Conservation (phyloP, 2,329 filamentous ascomycete species). For the Pseudogymnoascus sp. region DNA sequence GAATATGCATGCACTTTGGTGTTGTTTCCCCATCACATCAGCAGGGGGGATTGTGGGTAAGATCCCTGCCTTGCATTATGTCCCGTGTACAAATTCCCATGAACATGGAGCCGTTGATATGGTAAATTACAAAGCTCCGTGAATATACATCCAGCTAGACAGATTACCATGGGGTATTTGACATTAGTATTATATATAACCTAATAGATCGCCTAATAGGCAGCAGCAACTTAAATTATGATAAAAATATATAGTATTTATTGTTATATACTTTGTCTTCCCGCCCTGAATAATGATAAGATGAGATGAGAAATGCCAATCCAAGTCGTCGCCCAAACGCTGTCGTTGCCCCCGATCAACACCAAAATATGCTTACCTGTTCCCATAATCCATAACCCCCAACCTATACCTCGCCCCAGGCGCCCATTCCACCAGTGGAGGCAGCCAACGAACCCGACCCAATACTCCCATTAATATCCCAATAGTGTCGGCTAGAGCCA, state of each 20-base stretch:
- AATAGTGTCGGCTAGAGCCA: slow-evolving; percentile 75
- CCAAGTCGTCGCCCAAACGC: background rate
- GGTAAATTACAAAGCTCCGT: background rate
- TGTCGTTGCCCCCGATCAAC: background rate
- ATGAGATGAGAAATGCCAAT: slow-evolving; percentile 4
- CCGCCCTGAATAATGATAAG: background rate
- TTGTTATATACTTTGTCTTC: background rate
- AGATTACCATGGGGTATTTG: background rate
- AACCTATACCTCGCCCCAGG: slow-evolving; percentile 64
- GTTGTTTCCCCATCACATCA: slow-evolving; percentile 5
- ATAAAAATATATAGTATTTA: background rate
- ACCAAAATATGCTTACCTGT: background rate
- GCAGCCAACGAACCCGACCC: slow-evolving; percentile 66
- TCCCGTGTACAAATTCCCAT: too few species aligned
- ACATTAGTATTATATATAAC: background rate
- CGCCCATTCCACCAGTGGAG: slow-evolving; percentile 59
- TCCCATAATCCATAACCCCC: background rate
- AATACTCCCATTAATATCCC: slow-evolving; percentile 78
- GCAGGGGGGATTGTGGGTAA: background rate
- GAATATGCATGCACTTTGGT: slow-evolving; percentile 1
- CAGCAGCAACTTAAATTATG: background rate
- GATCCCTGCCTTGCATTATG: too few species aligned
- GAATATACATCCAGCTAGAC: background rate
- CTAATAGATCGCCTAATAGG: too few species aligned
- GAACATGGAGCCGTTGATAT: background rate